phyloP scores from a whole-genome alignment of 768 basidiomycete species.

The Tylopilus vinaceipallidus region DNA sequence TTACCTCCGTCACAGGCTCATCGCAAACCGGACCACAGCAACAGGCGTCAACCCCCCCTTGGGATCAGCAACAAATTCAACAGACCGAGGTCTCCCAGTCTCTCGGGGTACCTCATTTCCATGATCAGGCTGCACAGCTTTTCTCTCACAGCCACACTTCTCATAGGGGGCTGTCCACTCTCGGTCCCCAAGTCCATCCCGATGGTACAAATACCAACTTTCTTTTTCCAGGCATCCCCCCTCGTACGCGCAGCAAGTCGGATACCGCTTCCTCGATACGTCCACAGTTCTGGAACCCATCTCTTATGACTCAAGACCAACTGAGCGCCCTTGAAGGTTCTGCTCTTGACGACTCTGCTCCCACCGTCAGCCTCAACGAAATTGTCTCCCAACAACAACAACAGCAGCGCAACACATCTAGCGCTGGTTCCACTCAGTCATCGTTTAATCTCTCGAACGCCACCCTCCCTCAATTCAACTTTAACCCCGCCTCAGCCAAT shows the following conservation, averaged over 20 bases:
- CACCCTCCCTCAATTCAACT: conserved; percentile 34
- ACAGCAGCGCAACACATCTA: conserved; percentile 25
- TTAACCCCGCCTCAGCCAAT: conserved; percentile 31
- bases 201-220: conserved; percentile 38
- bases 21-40: conserved; percentile 33
- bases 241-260: conserved; percentile 56
- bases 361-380: conserved; percentile 31
- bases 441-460: conserved; percentile 29
- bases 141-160: conserved; percentile 36
- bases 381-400: conserved; percentile 26
- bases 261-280: conserved; percentile 52
- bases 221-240: conserved; percentile 37
- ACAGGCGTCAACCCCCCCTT: conserved; percentile 33
- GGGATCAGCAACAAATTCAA: conserved; percentile 38
- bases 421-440: conserved; percentile 22
- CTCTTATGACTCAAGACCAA: conserved; percentile 38
- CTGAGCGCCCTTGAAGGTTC: conserved; percentile 34
- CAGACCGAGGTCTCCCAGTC: conserved; percentile 30
- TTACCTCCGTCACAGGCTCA: conserved; percentile 31
- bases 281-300: conserved; percentile 50
- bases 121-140: conserved; percentile 30
- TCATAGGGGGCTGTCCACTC: conserved; percentile 36
- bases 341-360: conserved; percentile 38
- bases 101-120: conserved; percentile 31
- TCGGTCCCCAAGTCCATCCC: conserved; percentile 31